Percentiles rank a stretch among this genome's conserved stretches.
phyloP scores from a whole-genome alignment of 345 rosid genomes.

The Syzygium aqueum region DNA sequence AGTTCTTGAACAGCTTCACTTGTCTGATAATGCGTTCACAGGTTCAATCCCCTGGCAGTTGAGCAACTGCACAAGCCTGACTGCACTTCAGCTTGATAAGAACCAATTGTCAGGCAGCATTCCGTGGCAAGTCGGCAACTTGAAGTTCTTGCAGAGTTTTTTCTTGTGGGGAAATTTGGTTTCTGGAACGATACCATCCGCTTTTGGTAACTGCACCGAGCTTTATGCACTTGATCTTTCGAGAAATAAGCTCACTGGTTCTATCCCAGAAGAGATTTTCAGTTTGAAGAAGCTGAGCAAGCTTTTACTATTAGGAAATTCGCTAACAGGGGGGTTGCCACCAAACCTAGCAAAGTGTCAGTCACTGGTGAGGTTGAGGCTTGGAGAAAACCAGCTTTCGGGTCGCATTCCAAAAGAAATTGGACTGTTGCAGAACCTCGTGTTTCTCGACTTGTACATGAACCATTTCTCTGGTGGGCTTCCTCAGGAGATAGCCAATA shows the following conservation, averaged over 20 bases:
- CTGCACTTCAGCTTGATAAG: slow-evolving; percentile 88
- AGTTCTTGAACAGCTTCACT: slow-evolving; percentile 82
- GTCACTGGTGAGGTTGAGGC: slow-evolving; percentile 80
- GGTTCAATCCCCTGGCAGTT: slow-evolving; percentile 73
- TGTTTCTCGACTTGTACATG: slow-evolving; percentile 86
- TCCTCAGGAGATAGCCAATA: slow-evolving; percentile 65
- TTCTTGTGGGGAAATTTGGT: slow-evolving; percentile 90
- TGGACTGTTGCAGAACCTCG: slow-evolving; percentile 81
- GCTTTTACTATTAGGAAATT: slow-evolving; percentile 89
- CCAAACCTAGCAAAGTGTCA: slow-evolving; percentile 57
- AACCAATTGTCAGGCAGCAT: slow-evolving; percentile 72
- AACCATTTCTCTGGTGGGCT: slow-evolving; percentile 78
- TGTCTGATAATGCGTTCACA: slow-evolving; percentile 72
- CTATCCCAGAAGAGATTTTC: slow-evolving; percentile 81
- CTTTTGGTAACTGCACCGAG: slow-evolving; percentile 82
- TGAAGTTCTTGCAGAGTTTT: slow-evolving; percentile 73
- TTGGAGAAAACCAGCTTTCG: slow-evolving; percentile 89
- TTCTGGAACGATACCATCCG: slow-evolving; percentile 74
- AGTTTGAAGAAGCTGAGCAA: slow-evolving; percentile 79
- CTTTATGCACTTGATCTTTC: slow-evolving; percentile 79
- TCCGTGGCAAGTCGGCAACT: slow-evolving; percentile 64
- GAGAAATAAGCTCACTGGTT: slow-evolving; percentile 75
- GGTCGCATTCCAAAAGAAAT: slow-evolving; percentile 80
- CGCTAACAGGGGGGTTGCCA: slow-evolving; percentile 62
- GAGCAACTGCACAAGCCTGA: slow-evolving; percentile 80